Base-by-base conservation (phyloP, 805 yeast species). In the Schwanniomyces polymorphus region DNA sequence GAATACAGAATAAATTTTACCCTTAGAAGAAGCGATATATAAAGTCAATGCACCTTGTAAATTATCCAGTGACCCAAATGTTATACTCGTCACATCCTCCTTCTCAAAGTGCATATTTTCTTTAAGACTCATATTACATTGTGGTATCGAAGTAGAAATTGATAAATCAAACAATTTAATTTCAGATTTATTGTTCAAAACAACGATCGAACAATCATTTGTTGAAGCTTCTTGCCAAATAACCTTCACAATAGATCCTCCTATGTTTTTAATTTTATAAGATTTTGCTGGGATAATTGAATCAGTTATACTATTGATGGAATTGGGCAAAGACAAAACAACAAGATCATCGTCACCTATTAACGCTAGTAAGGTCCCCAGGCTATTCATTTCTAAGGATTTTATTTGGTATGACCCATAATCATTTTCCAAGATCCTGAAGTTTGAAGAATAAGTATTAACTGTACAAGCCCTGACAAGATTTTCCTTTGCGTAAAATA, bases 351-450 rank as follows among this genome's bases (percentile, higher is more conserved):
- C 8, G 1, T 54, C 58, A 5, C 78, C 74, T n/a, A 68, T 59
- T 2, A 70, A 54, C 2, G 80, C 82, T 42, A 81, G 48, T 5
- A 74, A 59, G 0, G 73, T 65, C 4, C 77, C 81, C 31, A 70
- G 57, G 4, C 56, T 46, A 56, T 80, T 80, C 44, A 76, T 47
- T 17, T 55, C 55, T 17, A 80, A 42, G 0, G 64, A 62, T 3
- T 53, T 48, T 26, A 78, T 70, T 16, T 58, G 59, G 47, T 67
- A 68, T 7, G 42, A 38, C 10, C 62, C 62, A 26, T 62, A 39
- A 4, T 26, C 25, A 12, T 50, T 44, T 12, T 53, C 52, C 17
- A 70, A 44, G 11, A 63, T 25, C 34, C 53, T 51, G 54, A 61
- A 70, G 38, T 55, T 55, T 7, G 48, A 47, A 1, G 56, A 47